Evolutionary conservation across 2,329 filamentous ascomycete species (phyloP), one percentile per base, ranked within the genome.

Genomic region (Furcasterigmium furcatum): DNA sequence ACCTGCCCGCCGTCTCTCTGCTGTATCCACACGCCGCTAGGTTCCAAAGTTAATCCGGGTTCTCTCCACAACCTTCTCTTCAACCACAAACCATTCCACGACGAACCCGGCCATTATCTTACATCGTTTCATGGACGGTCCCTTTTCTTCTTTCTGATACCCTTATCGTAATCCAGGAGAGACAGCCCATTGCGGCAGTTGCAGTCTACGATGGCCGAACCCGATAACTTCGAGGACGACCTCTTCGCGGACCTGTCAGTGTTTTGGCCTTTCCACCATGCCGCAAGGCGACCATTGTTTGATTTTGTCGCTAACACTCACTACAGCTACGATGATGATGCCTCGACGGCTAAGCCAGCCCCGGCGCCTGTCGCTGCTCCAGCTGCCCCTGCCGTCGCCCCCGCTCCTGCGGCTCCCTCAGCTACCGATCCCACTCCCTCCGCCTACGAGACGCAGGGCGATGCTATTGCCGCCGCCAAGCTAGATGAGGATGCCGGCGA

Each of bases 181-280:
- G n/a, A n/a, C n/a, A n/a, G 24, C 24, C 24, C 12, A 27, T 7
- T 12, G 12, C 7, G 24, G 24, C 24, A 12, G 12, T 12, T 12
- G 24, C 24, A 27, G 12, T 46, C 51, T 62, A 76, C 41, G 58
- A 94, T 92, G 88, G 82, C 88, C 40, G 89, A 94, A 60, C 74
- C 79, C 44, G 88, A 91, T 61, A 88, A 88, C 55, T 84, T 90
- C 56, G 91, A 96, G 57, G 91, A 96, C 61, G 91, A 96, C 77
- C 87, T 96, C 69, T 96, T 96, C 68, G 91, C 91, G 59, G 91
- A 96, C 71, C 81, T 96, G 91, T 96, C 75, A 71, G 89, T 55
- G 22, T n/a, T n/a, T n/a, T n/a, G n/a, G n/a, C 36, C 16, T 38
- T 39, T 30, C 29, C 43, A 24, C n/a, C n/a, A n/a, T n/a, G n/a